These are phyloP conservation scores for Mallotus repandus DNA, from an alignment of 441 rosid species.

Conservation along the genomic window DNA sequence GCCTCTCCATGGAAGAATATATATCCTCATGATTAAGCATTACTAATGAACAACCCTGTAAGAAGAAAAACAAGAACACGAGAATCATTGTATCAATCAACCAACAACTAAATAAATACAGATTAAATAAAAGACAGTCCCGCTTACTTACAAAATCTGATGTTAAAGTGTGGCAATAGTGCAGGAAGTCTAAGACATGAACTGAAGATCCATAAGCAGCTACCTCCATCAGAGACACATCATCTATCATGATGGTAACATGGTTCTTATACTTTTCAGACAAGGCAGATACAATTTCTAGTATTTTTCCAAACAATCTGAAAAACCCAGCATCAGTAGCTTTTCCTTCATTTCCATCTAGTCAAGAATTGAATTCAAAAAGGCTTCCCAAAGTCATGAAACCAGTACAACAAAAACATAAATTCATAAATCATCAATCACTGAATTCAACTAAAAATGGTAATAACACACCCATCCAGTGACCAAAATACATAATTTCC, in stretches of 20 bases:
- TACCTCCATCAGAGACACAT: conserved; percentile 79
- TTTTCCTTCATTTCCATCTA: conserved; percentile 49
- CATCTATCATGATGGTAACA: conserved; percentile 81
- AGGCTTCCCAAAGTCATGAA: not conserved
- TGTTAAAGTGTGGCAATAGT: conserved; percentile 73
- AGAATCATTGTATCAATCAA: not conserved
- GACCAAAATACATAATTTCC: conserved; percentile 19
- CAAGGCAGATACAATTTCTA: conserved; percentile 37
- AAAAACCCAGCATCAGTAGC: conserved; percentile 37
- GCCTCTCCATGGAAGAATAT: conserved; percentile 55
- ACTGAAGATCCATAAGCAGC: conserved; percentile 62
- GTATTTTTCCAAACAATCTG: conserved; percentile 53
- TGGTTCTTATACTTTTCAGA: conserved; percentile 40
- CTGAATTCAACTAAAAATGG: too few species aligned
- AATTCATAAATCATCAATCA: conserved; percentile 31
- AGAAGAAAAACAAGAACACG: not conserved
- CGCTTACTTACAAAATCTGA: conserved; percentile 74
- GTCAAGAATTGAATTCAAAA: conserved; percentile 22
- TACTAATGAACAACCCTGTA: conserved; percentile 72
- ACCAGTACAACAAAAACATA: conserved; percentile 7
- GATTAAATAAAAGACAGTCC: not conserved
- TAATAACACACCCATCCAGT: too few species aligned
- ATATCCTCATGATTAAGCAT: conserved; percentile 75
- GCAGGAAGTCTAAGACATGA: conserved; percentile 71
- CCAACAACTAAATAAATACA: not conserved